Evolutionary conservation across 352 stramenopile species (phyloP).

Genomic region (Sclerospora graminicola): DNA sequence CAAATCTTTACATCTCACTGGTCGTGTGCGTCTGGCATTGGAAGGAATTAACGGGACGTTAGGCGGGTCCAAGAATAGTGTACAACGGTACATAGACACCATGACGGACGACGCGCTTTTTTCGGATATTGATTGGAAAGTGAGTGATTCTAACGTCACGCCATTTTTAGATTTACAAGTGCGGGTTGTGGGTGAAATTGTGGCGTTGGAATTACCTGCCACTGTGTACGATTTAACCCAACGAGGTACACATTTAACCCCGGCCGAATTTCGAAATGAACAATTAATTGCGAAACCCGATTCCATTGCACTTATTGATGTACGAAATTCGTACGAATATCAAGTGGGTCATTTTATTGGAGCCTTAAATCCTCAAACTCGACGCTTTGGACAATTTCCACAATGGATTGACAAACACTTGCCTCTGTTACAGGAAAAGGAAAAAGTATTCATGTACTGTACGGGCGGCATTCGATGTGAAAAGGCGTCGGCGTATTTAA

Average conservation of each 20-base stretch:
- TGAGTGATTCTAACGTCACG: conserved; percentile 28
- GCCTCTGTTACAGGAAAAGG: conserved; percentile 43
- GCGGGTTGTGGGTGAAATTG: conserved; percentile 56
- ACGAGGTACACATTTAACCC: conserved; percentile 46
- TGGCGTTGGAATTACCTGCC: conserved; percentile 59
- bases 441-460: conserved; percentile 84
- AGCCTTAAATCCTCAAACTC: conserved; percentile 70
- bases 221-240: conserved; percentile 33
- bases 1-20: conserved; percentile 37
- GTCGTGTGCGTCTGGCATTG: conserved; percentile 64
- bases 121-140: conserved; percentile 77
- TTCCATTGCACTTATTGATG: conserved; percentile 50
- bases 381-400: conserved; percentile 72
- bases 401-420: conserved; percentile 51
- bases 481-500: conserved; percentile 73
- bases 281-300: conserved; percentile 15
- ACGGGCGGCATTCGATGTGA: conserved; percentile 78
- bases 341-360: conserved; percentile 65
- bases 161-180: conserved; percentile 67
- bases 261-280: conserved; percentile 48
- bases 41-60: conserved; percentile 86
- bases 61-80: conserved; percentile 22
- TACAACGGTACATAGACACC: conserved; percentile 53
- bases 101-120: conserved; percentile 32
- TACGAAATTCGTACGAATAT: conserved; percentile 78